Conservation (phyloP, 2,329 filamentous ascomycete genomes). For the Shiraia bambusicola region DNA sequence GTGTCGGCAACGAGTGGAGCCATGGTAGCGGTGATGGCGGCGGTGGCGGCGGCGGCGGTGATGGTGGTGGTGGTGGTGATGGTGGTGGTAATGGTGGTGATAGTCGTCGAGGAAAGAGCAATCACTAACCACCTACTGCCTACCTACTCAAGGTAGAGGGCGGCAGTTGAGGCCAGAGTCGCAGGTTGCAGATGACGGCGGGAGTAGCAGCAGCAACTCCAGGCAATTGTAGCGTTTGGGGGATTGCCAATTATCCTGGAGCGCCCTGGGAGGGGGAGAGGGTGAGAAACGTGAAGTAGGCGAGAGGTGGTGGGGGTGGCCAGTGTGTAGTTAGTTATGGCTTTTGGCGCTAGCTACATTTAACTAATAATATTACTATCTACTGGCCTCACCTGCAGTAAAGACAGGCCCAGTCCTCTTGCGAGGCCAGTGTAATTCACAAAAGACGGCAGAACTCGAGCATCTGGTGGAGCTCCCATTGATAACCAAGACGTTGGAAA, state of each 20-base stretch:
- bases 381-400: too few species aligned
- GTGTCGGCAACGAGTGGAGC: constrained; percentile 29
- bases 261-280: constrained; percentile 31
- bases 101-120: background rate
- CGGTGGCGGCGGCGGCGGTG: background rate
- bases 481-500: too few species aligned
- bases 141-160: too few species aligned
- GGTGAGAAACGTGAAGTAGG: constrained; percentile 17
- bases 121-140: too few species aligned
- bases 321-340: too few species aligned
- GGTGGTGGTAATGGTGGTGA: background rate
- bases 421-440: too few species aligned
- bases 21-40: constrained; percentile 22
- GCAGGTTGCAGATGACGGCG: background rate
- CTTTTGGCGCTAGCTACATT: too few species aligned
- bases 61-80: background rate
- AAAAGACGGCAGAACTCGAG: too few species aligned
- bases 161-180: too few species aligned
- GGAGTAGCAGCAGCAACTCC: constrained; percentile 39
- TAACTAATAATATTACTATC: too few species aligned
- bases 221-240: constrained; percentile 42
- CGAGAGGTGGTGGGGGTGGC: constrained; percentile 6
- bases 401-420: too few species aligned
- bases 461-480: too few species aligned
- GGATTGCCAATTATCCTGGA: constrained; percentile 46